Base-by-base conservation (phyloP, 108 stramenopile genomes). In the Nitzschia palea region DNA sequence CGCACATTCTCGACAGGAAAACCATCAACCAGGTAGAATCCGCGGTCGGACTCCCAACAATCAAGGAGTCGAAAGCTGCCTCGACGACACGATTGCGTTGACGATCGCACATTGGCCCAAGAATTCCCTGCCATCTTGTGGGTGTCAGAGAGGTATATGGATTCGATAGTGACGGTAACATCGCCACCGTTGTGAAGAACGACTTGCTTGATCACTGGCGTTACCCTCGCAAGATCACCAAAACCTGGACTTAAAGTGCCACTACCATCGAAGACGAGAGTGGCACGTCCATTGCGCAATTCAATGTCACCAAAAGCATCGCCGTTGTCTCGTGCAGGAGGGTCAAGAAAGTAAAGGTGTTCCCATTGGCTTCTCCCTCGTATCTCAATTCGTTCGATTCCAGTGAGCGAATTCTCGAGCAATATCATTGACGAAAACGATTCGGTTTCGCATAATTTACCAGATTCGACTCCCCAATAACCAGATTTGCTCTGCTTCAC, bases 401-500 rank as follows among this genome's bases (percentile, higher is more conserved):
- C 93, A n/a, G 86, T 91, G 28, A 94, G 55, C 37, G 87, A 90
- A 55, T 94, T 94, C 48, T 90, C 88, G 18, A 94, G 75, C 37
- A 81, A 80, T 15, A 94, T 58, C 25, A 80, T 67, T 17, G 84
- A 71, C 52, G 67, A 67, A 59, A 88, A 94, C 14, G 45, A 59
- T 42, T 75, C 56, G 20, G 43, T 37, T 8, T 52, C 33, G 31
- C 84, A 85, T 18, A 53, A 17, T 34, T 73, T 37, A 12, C 47
- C 48, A 20, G 27, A 51, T 34, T 68, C 45, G 3, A 12, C 5
- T 30, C 52, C 61, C 57, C 54, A 44, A 48, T 50, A 56, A 10
- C 42, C 60, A 2, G 68, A 55, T 2, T 51, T 64, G 28, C 62
- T 73, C 17, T 70, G 20, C 26, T 42, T 42, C 1, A 60, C 72